Percentiles rank a stretch among this genome's conserved stretches.
phyloP scores from a whole-genome alignment of 1,284 basidiomycete species.

The Mycena sp. region DNA sequence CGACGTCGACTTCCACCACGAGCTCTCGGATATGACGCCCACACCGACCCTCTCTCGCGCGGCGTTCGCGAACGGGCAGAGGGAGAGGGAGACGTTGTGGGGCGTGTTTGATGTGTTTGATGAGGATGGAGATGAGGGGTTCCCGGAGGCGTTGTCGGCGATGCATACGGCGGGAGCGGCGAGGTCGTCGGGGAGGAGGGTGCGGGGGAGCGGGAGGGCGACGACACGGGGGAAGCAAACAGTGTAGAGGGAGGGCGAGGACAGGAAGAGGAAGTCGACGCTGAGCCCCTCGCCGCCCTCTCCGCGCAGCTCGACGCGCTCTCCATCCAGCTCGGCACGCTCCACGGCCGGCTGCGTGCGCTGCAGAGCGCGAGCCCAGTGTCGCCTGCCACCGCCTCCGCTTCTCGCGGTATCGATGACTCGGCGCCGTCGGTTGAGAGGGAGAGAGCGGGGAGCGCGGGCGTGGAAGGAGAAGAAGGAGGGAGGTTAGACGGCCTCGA shows the following conservation, averaged over 20 bases:
- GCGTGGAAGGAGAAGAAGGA: background rate
- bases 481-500: background rate
- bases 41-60: background rate
- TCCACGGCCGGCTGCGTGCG: slow-evolving; percentile 4
- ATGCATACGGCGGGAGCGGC: too few relatives aligned
- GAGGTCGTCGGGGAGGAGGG: background rate
- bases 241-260: background rate
- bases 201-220: background rate
- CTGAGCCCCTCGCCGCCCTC: background rate
- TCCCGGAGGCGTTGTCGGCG: background rate
- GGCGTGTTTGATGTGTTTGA: background rate
- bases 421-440: background rate
- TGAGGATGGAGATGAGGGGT: background rate
- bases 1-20: slow-evolving; percentile 5
- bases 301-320: slow-evolving; percentile 7
- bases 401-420: background rate
- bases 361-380: too few relatives aligned
- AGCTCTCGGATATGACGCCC: background rate
- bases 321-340: background rate
- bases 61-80: too few relatives aligned
- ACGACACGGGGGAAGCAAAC: background rate
- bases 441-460: background rate
- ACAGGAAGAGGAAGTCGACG: background rate
- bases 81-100: background rate
- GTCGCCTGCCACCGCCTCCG: background rate